These are phyloP conservation scores for Coleophoma cylindrospora DNA, from an alignment of 2,329 filamentous ascomycete species.

Conservation along the genomic window DNA sequence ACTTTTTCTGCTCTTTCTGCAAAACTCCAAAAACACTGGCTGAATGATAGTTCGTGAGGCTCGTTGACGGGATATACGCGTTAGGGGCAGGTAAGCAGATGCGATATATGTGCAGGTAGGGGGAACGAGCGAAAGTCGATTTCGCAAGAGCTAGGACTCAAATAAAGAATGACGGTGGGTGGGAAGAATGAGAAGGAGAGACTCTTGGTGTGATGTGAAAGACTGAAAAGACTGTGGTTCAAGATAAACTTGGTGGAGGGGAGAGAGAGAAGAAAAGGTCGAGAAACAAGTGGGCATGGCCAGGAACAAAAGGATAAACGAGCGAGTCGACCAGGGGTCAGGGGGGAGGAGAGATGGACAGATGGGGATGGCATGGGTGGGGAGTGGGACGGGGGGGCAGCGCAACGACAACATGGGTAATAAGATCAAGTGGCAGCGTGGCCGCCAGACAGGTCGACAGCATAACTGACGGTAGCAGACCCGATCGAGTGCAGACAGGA, in stretches of 20 bases:
- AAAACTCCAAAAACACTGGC: slow-evolving; percentile 1
- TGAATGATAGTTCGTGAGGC: slow-evolving; percentile 1
- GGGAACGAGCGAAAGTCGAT: slow-evolving; percentile 28
- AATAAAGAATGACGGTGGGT: slow-evolving; percentile 26
- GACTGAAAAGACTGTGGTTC: slow-evolving; percentile 26
- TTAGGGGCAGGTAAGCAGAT: slow-evolving; percentile 4
- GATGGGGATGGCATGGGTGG: too few relatives aligned
- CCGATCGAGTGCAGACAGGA: too few relatives aligned
- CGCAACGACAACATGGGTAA: too few relatives aligned
- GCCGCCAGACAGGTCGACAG: too few relatives aligned
- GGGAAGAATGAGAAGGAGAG: slow-evolving; percentile 19
- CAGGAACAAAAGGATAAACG: slow-evolving; percentile 3
- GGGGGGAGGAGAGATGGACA: slow-evolving; percentile 2
- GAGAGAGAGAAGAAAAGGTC: slow-evolving; percentile 8
- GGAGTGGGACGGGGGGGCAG: too few relatives aligned
- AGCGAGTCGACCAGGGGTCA: slow-evolving; percentile 11
- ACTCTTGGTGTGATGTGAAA: slow-evolving; percentile 15
- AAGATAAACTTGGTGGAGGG: slow-evolving; percentile 22
- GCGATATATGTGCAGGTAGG: slow-evolving; percentile 9
- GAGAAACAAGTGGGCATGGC: slow-evolving; percentile 4
- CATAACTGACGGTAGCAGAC: too few relatives aligned
- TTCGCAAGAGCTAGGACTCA: slow-evolving; percentile 19
- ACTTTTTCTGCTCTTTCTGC: background rate
- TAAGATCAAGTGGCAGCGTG: too few relatives aligned
- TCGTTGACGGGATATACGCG: slow-evolving; percentile 2